Percentiles rank a stretch among this genome's conserved stretches.
phyloP scores from a whole-genome alignment of 2,329 filamentous ascomycete species.

The Stylonectria norvegica region DNA sequence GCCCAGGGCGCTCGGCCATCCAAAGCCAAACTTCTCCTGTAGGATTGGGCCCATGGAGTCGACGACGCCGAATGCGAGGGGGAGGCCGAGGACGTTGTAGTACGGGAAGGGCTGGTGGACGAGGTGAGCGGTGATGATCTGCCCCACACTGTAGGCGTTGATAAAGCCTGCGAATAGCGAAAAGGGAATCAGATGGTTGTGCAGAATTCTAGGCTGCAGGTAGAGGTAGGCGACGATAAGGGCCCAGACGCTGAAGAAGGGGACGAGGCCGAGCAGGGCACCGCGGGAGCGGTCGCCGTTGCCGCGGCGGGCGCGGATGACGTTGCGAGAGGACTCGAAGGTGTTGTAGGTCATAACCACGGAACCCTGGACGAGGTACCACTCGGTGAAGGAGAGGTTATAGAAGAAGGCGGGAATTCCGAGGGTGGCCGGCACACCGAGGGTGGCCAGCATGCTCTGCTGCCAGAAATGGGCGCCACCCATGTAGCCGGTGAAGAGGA shows the following conservation, averaged over 20 bases:
- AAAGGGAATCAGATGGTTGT: conserved; percentile 84
- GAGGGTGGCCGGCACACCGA: conserved; percentile 63
- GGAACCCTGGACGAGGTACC: conserved; percentile 85
- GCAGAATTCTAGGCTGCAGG: conserved; percentile 79
- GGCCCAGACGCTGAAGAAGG: conserved; percentile 75
- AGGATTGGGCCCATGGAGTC: conserved; percentile 75
- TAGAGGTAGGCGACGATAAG: conserved; percentile 75
- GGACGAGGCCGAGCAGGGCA: conserved; percentile 77
- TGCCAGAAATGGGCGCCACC: conserved; percentile 95
- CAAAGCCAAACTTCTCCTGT: conserved; percentile 56
- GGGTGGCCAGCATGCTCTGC: conserved; percentile 67
- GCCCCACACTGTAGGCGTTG: conserved; percentile 92
- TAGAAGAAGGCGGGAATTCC: conserved; percentile 71
- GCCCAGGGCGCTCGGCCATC: conserved; percentile 75
- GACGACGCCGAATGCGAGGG: conserved; percentile 72
- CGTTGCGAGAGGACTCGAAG: conserved; percentile 73
- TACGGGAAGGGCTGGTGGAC: conserved; percentile 87
- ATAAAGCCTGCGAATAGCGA: conserved; percentile 82
- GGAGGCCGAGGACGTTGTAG: conserved; percentile 78
- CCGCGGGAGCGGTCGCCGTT: conserved; percentile 69
- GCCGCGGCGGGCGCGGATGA: conserved; percentile 74
- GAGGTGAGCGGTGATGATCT: conserved; percentile 93
- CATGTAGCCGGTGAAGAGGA: conserved; percentile 76
- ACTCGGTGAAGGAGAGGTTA: conserved; percentile 81
- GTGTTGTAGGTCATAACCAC: conserved; percentile 84